Evolutionary conservation across 495 filamentous ascomycete genomes (phyloP), one percentile per base, ranked within the genome.

Genomic region (Cairneyella variabilis): DNA sequence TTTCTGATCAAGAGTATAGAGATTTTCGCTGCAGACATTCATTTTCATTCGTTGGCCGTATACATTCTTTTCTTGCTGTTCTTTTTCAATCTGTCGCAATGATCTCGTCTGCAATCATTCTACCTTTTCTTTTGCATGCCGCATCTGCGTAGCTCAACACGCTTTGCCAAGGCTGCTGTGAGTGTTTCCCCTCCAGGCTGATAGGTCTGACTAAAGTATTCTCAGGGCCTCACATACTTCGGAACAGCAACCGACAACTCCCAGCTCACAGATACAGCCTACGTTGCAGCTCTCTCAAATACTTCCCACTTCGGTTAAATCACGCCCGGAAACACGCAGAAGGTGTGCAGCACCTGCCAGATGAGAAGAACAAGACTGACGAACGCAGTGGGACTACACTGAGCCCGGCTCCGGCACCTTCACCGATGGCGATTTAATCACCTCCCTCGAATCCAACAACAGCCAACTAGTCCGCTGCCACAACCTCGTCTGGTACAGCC

Each of bases 401-500:
- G n/a, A n/a, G n/a, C n/a, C n/a, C n/a, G n/a, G n/a, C n/a, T n/a
- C n/a, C n/a, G n/a, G n/a, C n/a, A n/a, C n/a, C n/a, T n/a, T n/a
- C n/a, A n/a, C n/a, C n/a, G n/a, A n/a, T n/a, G n/a, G n/a, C n/a
- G n/a, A n/a, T n/a, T n/a, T n/a, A n/a, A n/a, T n/a, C n/a, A n/a
- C n/a, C n/a, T n/a, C n/a, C n/a, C n/a, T 62, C 32, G 74, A 82
- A 51, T 73, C 77, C 11, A 47, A 7, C 9, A 16, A 62, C n/a
- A 16, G n/a, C 9, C 48, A 42, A 20, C 36, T 51, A 7, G 9
- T 41, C 4, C 12, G 48, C 38, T 51, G 48, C 53, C 80, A 85
- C 59, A 81, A 73, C 9, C 64, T 84, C 17, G 74, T 83, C 5
- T 87, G 79, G 82, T 67, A 85, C 62, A 71, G 65, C 37, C 80